Conservation (phyloP, 148 eudicot genomes). For the Nepenthes gracilis region DNA sequence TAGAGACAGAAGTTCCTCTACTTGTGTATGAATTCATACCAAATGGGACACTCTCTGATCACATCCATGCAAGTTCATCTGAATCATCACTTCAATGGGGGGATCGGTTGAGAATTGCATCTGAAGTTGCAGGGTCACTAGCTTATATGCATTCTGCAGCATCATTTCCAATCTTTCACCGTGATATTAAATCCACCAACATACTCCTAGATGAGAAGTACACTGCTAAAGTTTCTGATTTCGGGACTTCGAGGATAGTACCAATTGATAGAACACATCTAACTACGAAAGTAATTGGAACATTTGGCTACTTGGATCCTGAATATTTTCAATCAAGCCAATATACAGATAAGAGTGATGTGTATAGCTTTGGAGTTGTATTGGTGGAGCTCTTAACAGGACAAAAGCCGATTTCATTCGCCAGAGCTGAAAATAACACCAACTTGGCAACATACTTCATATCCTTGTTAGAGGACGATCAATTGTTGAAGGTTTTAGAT, state of each 20-base stretch:
- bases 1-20: neutral
- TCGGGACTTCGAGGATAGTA: slow-evolving; percentile 6
- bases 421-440: neutral
- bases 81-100: slow-evolving; percentile 1
- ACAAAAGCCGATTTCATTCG: neutral
- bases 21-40: slow-evolving; percentile 2
- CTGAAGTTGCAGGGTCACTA: slow-evolving; percentile 7
- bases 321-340: slow-evolving; percentile 1
- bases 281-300: slow-evolving; percentile 2
- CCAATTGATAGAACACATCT: slow-evolving; percentile 6
- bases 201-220: slow-evolving; percentile 6
- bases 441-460: slow-evolving; percentile 2
- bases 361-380: slow-evolving; percentile 10
- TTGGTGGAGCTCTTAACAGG: slow-evolving; percentile 6
- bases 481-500: slow-evolving; percentile 1
- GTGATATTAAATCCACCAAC: slow-evolving; percentile 5
- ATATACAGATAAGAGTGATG: slow-evolving; percentile 5
- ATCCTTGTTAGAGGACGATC: neutral
- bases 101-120: slow-evolving; percentile 1
- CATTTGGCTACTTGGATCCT: slow-evolving; percentile 7
- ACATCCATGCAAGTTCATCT: neutral
- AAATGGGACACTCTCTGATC: slow-evolving; percentile 3
- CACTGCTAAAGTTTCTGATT: slow-evolving; percentile 9
- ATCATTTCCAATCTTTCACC: slow-evolving; percentile 10
- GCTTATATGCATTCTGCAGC: slow-evolving; percentile 11